phyloP scores from a whole-genome alignment of 108 stramenopile genomes.

The Seminavis robusta region DNA sequence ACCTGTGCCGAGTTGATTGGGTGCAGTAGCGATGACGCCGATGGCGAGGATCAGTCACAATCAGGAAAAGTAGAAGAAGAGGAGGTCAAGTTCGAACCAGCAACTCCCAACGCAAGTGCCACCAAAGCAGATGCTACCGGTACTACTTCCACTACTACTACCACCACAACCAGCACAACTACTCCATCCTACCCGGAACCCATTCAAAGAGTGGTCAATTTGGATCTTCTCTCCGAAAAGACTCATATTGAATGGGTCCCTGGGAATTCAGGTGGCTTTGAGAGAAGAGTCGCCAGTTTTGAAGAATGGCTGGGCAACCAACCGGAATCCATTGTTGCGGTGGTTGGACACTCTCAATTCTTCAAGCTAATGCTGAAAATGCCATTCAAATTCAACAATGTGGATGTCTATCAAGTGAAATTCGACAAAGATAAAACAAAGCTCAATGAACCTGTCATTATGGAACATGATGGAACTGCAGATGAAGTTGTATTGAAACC shows the following conservation, averaged over 20 bases:
- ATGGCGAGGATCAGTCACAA: too few species aligned
- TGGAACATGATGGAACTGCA: too few species aligned
- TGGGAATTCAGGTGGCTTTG: slow-evolving; percentile 25
- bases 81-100: too few species aligned
- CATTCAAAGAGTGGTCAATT: slow-evolving; percentile 44
- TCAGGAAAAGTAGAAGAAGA: too few species aligned
- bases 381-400: slow-evolving; percentile 65
- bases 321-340: slow-evolving; percentile 37
- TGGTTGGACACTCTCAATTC: slow-evolving; percentile 72
- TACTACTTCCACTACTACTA: too few species aligned
- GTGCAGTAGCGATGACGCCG: too few species aligned
- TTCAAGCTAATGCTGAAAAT: slow-evolving; percentile 67
- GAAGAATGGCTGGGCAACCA: slow-evolving; percentile 47
- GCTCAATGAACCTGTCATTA: too few species aligned
- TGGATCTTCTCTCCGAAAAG: slow-evolving; percentile 40
- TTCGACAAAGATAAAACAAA: too few species aligned
- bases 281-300: slow-evolving; percentile 39
- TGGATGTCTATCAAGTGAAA: slow-evolving; percentile 67
- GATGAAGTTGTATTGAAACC: too few species aligned
- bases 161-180: too few species aligned
- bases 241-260: slow-evolving; percentile 68
- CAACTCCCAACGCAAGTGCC: slow-evolving; percentile 2
- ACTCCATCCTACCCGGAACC: background rate
- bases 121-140: too few species aligned
- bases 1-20: slow-evolving; percentile 59